These are phyloP conservation scores for Musa beccarii DNA, from an alignment of 176 grass and related monocot species.

Conservation along the genomic window DNA sequence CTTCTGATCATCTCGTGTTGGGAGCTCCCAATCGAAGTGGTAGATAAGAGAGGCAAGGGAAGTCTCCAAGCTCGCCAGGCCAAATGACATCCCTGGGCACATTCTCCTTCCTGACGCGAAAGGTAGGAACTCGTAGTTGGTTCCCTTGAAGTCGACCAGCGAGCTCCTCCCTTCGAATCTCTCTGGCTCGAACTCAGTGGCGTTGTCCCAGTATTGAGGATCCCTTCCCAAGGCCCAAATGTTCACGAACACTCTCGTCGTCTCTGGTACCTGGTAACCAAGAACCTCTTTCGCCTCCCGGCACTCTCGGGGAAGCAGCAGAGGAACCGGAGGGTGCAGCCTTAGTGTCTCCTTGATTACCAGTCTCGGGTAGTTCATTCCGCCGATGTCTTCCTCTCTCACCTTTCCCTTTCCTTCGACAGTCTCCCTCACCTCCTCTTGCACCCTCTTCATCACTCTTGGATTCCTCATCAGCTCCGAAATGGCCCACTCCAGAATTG, in stretches of 20 bases:
- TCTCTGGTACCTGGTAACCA: neutral
- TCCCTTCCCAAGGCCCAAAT: neutral
- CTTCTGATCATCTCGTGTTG: neutral
- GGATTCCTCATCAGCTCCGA: constrained; percentile 29
- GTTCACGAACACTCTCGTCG: neutral
- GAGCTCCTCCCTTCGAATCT: constrained; percentile 1
- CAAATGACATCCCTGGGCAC: constrained; percentile 27
- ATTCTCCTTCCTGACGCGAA: constrained; percentile 26
- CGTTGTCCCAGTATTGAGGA: neutral
- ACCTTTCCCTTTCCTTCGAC: neutral
- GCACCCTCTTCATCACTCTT: constrained; percentile 1
- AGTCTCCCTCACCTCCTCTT: neutral
- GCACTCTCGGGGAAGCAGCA: neutral
- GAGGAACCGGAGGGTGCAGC: neutral
- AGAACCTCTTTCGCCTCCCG: neutral
- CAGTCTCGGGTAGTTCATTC: neutral
- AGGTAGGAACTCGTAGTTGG: constrained; percentile 23
- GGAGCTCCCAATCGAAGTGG: constrained; percentile 27
- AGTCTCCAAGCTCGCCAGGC: constrained; percentile 8
- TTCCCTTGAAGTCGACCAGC: constrained; percentile 7
- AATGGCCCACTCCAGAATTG: constrained; percentile 23
- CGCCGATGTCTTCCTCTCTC: neutral
- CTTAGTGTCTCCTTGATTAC: constrained; percentile 8
- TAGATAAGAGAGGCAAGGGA: constrained; percentile 18
- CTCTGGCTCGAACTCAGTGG: constrained; percentile 29